A percentile compares a stretch with the other conserved stretches of the same genome.
Conservation (phyloP, 768 basidiomycete species). For the Hirschioporus abietinus region DNA sequence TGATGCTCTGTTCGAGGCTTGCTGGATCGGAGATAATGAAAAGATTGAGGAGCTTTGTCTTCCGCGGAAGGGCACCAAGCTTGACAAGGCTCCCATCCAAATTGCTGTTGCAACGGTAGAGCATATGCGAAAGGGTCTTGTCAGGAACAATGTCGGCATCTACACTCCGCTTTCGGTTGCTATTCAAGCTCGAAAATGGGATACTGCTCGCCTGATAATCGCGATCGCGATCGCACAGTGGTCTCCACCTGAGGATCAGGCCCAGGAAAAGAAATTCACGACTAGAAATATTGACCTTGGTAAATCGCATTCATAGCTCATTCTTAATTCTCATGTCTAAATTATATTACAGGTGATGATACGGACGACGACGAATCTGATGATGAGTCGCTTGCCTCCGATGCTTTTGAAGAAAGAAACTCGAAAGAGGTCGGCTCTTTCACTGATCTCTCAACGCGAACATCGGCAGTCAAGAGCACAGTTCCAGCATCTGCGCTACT, state of each 20-base stretch:
- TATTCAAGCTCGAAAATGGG: conserved; percentile 44
- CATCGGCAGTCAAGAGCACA: conserved; percentile 37
- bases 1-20: conserved; percentile 54
- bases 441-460: conserved; percentile 46
- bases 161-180: conserved; percentile 48
- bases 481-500: conserved; percentile 36
- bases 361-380: too few relatives aligned
- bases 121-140: neutral
- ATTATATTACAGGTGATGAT: conserved; percentile 20
- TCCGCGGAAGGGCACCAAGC: conserved; percentile 29
- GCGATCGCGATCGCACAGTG: conserved; percentile 54
- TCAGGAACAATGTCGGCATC: neutral
- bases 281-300: conserved; percentile 30
- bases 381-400: conserved; percentile 8
- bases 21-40: conserved; percentile 45
- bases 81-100: conserved; percentile 30
- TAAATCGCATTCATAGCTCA: conserved; percentile 13
- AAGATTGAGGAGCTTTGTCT: conserved; percentile 49
- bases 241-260: conserved; percentile 26
- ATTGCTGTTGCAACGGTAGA: conserved; percentile 29
- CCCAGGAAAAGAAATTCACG: conserved; percentile 28
- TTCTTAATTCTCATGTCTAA: conserved; percentile 3
- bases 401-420: conserved; percentile 30
- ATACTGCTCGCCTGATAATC: conserved; percentile 53
- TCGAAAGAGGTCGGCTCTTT: conserved; percentile 33